Conservation (phyloP, 2,329 filamentous ascomycete species). For the Sclerotinia sclerotiorum region DNA sequence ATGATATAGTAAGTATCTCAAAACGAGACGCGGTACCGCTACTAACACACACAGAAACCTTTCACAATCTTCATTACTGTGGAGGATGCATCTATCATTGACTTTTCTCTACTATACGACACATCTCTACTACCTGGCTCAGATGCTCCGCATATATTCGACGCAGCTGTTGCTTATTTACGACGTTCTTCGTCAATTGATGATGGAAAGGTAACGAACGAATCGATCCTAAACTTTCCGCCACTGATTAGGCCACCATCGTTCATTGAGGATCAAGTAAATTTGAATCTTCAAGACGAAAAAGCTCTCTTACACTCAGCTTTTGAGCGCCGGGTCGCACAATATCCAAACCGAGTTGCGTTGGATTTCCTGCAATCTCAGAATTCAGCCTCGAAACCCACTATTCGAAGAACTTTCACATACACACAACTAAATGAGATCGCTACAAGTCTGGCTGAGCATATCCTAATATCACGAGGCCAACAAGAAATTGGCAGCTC, state of each 20-base stretch:
- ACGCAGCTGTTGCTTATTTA: neutral
- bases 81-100: neutral
- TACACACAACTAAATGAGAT: constrained; percentile 10
- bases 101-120: neutral
- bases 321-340: constrained; percentile 8
- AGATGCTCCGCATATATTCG: constrained; percentile 13
- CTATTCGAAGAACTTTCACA: constrained; percentile 4
- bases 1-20: neutral
- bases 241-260: constrained; percentile 5
- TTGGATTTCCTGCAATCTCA: constrained; percentile 15
- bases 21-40: neutral
- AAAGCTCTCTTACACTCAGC: constrained; percentile 1
- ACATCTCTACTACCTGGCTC: neutral
- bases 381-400: neutral
- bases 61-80: neutral
- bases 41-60: neutral
- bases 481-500: neutral
- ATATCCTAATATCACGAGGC: neutral
- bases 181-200: constrained; percentile 10
- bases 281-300: neutral
- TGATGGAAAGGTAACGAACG: neutral
- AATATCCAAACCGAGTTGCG: constrained; percentile 13
- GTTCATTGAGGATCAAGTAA: neutral
- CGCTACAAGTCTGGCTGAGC: constrained; percentile 1
- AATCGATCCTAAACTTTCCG: constrained; percentile 9